Base-by-base conservation (phyloP, 768 basidiomycete species). In the Lentinula sp. region DNA sequence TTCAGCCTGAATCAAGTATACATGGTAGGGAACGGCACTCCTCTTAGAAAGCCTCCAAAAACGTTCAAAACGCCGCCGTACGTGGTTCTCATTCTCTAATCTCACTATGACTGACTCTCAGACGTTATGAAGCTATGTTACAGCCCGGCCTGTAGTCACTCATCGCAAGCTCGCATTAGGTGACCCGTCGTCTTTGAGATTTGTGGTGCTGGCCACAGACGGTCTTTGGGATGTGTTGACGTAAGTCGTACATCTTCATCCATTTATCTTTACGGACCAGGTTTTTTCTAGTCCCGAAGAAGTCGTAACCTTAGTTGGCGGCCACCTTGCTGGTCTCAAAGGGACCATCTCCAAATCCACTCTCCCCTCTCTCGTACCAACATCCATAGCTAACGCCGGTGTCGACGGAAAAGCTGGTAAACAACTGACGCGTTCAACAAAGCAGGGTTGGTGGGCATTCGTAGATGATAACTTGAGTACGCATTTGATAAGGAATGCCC, bases 151-250 rank as follows among this genome's bases (percentile, higher is more conserved):
- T 2, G 92, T 91, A 39, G 85, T 95, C 32, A 89, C 87, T 2
- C 88, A 93, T 66, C 84, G 84, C 62, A 85, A 87, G 65, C 76
- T 92, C 65, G 75, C 80, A 13, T 81, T 89, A 68, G 57, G 58
- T 1, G 40, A 51, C 32, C 75, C 81, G 23, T 68, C 78, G 13
- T 62, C 74, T 13, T 71, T 86, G 23, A 85, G 86, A 62, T 97
- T 97, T 74, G 68, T 97, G 58, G 89, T 97, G 50, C 83, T 97
- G 49, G 94, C 94, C 2, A 97, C 94, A 0, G 94, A 97, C 63
- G 86, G 86, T 34, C 78, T 93, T 18, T 93, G 89, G 88, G 86
- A 88, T 67, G 77, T 84, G 63, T 73, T 87, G 28, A 84, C 78
- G 79, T 80, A 66, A 7, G 61, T 52, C 4, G 13, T n/a, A 15